Evolutionary conservation across 148 eudicot species (phyloP).

Genomic region (Silene conica): DNA sequence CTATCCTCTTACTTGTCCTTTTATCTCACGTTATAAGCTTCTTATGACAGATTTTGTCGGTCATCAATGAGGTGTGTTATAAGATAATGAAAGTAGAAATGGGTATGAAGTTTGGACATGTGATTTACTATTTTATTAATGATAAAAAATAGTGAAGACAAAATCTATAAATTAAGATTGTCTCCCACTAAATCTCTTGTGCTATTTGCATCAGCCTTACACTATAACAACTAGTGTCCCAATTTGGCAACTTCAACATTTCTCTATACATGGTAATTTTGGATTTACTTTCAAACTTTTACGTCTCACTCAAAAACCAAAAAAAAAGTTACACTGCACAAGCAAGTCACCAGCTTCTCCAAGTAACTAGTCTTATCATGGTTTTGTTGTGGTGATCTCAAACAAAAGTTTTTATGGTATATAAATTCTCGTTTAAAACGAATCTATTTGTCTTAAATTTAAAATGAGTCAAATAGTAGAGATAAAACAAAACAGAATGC

Average conservation of each 20-base stretch:
- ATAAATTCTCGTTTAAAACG: too few relatives aligned
- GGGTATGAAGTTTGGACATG: too few relatives aligned
- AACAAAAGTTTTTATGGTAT: too few relatives aligned
- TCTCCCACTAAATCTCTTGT: constrained; percentile 17
- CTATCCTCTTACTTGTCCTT: too few relatives aligned
- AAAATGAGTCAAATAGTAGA: too few relatives aligned
- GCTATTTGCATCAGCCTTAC: constrained; percentile 15
- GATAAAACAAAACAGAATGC: too few relatives aligned
- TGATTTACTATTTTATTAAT: neutral
- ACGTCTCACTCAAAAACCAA: neutral
- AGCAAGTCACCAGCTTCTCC: neutral
- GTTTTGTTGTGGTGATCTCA: neutral
- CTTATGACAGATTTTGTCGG: too few relatives aligned
- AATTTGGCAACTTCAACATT: constrained; percentile 1
- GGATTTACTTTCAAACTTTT: neutral
- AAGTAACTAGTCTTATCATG: neutral
- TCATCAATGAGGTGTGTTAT: too few relatives aligned
- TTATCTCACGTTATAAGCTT: too few relatives aligned
- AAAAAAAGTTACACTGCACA: neutral
- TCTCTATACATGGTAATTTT: neutral
- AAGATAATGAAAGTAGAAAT: too few relatives aligned
- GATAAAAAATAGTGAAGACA: neutral
- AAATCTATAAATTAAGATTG: neutral
- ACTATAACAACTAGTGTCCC: constrained; percentile 1
- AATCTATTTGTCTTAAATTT: too few relatives aligned